A percentile compares a stretch with the other conserved stretches of the same genome.
Conservation (phyloP, 208 protist genomes). For the Tritrichomonas musculus region DNA sequence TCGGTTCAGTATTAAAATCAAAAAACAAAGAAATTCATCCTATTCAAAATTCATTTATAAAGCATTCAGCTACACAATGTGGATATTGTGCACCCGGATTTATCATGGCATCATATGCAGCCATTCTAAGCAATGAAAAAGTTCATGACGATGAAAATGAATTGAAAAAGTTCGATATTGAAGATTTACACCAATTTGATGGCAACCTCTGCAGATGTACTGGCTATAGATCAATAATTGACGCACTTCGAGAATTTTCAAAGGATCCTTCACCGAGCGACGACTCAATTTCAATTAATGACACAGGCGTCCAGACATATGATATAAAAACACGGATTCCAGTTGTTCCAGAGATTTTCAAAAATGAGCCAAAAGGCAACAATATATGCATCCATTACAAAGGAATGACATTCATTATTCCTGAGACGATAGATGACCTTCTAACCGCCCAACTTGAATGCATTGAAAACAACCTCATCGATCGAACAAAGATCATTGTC, state of each 20-base stretch:
- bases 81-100: constrained; percentile 50
- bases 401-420: not conserved
- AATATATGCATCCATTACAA: not conserved
- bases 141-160: not conserved
- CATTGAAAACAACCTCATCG: too few relatives aligned
- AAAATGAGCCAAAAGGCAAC: not conserved
- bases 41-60: constrained; percentile 43
- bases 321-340: not conserved
- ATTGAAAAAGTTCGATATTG: constrained; percentile 29
- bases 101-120: constrained; percentile 46
- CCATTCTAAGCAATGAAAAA: constrained; percentile 9
- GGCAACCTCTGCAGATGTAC: constrained; percentile 54
- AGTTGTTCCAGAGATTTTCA: not conserved
- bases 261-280: not conserved
- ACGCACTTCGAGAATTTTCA: not conserved
- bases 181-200: constrained; percentile 36
- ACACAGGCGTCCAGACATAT: not conserved
- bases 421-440: not conserved
- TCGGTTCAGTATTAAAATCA: constrained; percentile 41
- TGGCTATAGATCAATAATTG: constrained; percentile 47
- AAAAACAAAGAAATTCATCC: constrained; percentile 21
- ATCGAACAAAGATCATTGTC: not conserved
- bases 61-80: constrained; percentile 45
- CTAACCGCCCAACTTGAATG: not conserved
- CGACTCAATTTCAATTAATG: not conserved